Conservation (phyloP, 331 rosid species). For the Spiraea crenata region DNA sequence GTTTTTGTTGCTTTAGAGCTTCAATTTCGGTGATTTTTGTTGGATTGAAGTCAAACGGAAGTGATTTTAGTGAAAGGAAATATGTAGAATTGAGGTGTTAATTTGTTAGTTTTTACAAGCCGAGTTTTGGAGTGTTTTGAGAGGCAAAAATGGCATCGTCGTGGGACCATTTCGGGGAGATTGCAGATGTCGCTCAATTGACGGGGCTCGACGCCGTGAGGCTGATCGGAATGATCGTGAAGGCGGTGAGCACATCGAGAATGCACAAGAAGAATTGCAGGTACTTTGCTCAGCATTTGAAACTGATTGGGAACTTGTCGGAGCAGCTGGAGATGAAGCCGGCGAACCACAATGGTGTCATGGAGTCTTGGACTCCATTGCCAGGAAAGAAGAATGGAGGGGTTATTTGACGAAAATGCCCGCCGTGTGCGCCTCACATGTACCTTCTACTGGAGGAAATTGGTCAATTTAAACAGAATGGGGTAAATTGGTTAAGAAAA, state of each 20-base stretch:
- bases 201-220: conserved; percentile 83
- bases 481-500: too few species aligned
- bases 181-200: conserved; percentile 81
- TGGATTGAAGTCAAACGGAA: neutral
- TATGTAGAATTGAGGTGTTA: neutral
- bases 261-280: conserved; percentile 96
- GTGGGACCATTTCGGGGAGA: conserved; percentile 78
- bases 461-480: too few species aligned
- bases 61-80: neutral
- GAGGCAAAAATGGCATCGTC: conserved; percentile 56
- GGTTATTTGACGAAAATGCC: too few species aligned
- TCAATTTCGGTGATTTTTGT: neutral
- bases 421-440: too few species aligned
- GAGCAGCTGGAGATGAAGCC: conserved; percentile 97
- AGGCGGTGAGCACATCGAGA: conserved; percentile 81
- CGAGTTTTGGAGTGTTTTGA: conserved; percentile 9
- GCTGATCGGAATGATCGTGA: conserved; percentile 76
- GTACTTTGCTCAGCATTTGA: conserved; percentile 86
- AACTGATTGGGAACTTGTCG: conserved; percentile 85
- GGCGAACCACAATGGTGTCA: too few species aligned
- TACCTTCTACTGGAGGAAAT: too few species aligned
- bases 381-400: too few species aligned
- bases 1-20: neutral
- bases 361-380: too few species aligned
- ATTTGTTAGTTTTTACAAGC: neutral